phyloP scores from a whole-genome alignment of 177 flowering plant species.

The Telopea speciosissima region DNA sequence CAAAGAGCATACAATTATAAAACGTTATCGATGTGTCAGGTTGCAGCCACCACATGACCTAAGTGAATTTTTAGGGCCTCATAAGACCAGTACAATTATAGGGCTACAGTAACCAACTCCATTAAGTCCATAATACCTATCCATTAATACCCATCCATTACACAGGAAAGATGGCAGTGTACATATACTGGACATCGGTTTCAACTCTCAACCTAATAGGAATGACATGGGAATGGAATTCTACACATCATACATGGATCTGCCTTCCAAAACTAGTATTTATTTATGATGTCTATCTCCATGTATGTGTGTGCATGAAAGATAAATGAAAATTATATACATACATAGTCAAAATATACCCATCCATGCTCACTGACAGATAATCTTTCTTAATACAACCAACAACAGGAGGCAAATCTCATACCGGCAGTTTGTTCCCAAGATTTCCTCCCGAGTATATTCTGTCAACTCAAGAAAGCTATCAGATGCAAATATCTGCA shows the following conservation, averaged over 20 bases:
- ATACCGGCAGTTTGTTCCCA: constrained; percentile 95
- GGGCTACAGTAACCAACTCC: background rate
- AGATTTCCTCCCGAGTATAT: constrained; percentile 84
- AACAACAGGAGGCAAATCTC: constrained; percentile 1
- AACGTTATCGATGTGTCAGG: background rate
- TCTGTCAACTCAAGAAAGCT: constrained; percentile 96
- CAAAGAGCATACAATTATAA: background rate
- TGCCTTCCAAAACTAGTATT: too few relatives aligned
- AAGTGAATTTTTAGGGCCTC: background rate
- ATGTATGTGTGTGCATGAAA: too few relatives aligned
- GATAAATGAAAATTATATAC: background rate
- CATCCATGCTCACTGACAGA: background rate
- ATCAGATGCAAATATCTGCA: constrained; percentile 97
- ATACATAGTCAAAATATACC: background rate
- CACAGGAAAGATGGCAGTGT: background rate
- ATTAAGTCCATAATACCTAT: background rate
- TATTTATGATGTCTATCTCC: too few relatives aligned
- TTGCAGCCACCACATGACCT: background rate
- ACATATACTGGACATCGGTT: background rate
- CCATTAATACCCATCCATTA: background rate
- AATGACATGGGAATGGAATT: background rate
- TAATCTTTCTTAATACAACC: background rate
- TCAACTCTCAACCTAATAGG: background rate
- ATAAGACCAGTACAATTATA: background rate
- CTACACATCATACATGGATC: too few relatives aligned